These are phyloP conservation scores for Plantago elongata DNA, from an alignment of 257 asterid species.

Conservation along the genomic window DNA sequence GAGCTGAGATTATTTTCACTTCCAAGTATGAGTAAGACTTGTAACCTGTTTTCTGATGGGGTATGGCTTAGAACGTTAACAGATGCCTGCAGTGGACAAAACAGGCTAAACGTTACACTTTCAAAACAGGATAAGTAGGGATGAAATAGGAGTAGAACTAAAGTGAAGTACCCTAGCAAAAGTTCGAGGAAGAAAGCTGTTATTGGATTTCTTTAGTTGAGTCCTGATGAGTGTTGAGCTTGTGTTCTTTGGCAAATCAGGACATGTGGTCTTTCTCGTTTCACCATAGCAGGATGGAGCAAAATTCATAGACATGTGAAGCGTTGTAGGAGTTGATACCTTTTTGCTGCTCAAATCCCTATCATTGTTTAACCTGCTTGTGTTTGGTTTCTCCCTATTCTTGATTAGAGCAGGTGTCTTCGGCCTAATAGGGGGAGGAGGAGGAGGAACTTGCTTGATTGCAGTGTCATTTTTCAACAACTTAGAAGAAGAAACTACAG, in stretches of 20 bases:
- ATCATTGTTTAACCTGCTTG: constrained; percentile 27
- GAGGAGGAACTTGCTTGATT: constrained; percentile 26
- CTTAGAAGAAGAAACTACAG: constrained; percentile 26
- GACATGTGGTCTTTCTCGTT: constrained; percentile 34
- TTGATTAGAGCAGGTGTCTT: constrained; percentile 27
- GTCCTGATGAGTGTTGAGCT: constrained; percentile 34
- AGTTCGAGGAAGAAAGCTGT: constrained; percentile 33
- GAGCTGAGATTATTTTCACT: background rate
- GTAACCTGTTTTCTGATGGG: constrained; percentile 45
- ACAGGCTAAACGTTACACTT: constrained; percentile 7
- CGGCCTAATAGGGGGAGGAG: constrained; percentile 23
- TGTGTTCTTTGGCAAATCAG: constrained; percentile 33
- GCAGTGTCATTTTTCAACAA: constrained; percentile 15
- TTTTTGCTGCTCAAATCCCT: constrained; percentile 33
- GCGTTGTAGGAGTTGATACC: constrained; percentile 41
- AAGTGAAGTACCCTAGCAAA: constrained; percentile 40
- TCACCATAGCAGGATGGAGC: constrained; percentile 27
- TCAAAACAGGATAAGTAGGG: constrained; percentile 11
- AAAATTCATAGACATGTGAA: constrained; percentile 51
- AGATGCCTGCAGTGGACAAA: constrained; percentile 40
- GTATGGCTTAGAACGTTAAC: constrained; percentile 29
- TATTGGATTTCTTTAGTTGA: constrained; percentile 42
- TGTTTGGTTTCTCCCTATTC: constrained; percentile 30
- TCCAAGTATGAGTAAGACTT: constrained; percentile 14
- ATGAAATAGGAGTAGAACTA: constrained; percentile 13